Conservation (phyloP, 1,139 yeast genomes). For the Taphrina confusa region DNA sequence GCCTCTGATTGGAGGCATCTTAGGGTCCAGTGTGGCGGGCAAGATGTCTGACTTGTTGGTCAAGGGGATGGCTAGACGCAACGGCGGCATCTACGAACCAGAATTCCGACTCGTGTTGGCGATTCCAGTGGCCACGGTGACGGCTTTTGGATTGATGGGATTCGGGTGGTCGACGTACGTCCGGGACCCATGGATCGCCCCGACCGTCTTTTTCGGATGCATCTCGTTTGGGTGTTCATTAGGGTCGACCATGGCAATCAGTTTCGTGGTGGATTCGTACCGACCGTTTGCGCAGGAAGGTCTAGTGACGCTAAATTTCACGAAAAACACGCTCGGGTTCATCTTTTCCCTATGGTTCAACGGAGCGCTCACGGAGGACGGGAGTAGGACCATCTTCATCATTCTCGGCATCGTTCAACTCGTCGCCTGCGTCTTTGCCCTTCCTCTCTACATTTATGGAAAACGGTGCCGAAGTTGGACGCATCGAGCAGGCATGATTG, state of each 20-base stretch:
- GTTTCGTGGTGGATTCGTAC: conserved; percentile 62
- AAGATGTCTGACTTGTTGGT: conserved; percentile 54
- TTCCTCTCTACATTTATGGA: conserved; percentile 61
- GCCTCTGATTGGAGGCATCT: conserved; percentile 61
- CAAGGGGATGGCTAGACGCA: conserved; percentile 46
- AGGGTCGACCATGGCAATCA: conserved; percentile 64
- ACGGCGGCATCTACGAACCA: conserved; percentile 63
- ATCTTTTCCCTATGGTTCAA: conserved; percentile 61
- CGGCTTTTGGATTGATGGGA: conserved; percentile 60
- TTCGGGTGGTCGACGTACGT: conserved; percentile 61
- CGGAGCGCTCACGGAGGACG: conserved; percentile 51
- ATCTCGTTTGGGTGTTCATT: conserved; percentile 62
- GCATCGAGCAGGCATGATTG: conserved; percentile 42
- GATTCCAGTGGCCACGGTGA: conserved; percentile 53
- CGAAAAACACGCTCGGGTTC: conserved; percentile 58
- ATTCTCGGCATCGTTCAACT: conserved; percentile 59
- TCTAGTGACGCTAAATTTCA: conserved; percentile 58
- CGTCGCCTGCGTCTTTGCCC: conserved; percentile 53
- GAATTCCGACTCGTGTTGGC: conserved; percentile 62
- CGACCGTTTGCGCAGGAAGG: conserved; percentile 60
- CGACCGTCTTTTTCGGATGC: conserved; percentile 58
- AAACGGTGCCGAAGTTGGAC: conserved; percentile 49
- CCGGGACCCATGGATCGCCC: conserved; percentile 60
- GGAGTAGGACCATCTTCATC: conserved; percentile 54
- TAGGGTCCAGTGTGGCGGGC: conserved; percentile 62